phyloP scores from a whole-genome alignment of 176 grass and related monocot genomes.

The Dactylis glomerata region DNA sequence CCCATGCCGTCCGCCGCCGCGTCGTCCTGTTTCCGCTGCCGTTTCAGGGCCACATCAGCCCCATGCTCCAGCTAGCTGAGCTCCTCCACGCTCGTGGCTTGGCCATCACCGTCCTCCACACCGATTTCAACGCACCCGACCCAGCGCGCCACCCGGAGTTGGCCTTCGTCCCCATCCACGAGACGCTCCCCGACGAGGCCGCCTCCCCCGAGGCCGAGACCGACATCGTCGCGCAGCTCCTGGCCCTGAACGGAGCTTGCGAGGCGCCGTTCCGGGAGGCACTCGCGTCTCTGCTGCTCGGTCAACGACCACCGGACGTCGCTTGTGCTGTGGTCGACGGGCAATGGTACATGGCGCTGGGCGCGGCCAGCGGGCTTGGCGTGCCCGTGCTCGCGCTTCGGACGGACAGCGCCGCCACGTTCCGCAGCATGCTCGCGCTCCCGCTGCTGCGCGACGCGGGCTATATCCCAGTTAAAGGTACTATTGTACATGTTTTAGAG shows the following conservation, averaged over 20 bases:
- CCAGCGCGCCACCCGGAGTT: constrained; percentile 18
- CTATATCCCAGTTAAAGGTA: not conserved
- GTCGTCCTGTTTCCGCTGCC: constrained; percentile 45
- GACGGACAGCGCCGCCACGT: not conserved
- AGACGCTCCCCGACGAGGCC: not conserved
- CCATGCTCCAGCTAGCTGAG: constrained; percentile 37
- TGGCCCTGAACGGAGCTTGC: constrained; percentile 16
- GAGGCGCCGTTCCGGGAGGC: constrained; percentile 19
- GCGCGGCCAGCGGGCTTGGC: not conserved
- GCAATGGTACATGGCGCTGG: not conserved
- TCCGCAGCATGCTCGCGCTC: not conserved
- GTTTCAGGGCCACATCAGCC: constrained; percentile 30
- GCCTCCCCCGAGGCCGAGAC: not conserved
- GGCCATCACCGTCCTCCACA: constrained; percentile 43
- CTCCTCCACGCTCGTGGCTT: constrained; percentile 34
- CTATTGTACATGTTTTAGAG: not conserved
- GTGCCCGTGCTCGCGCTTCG: constrained; percentile 10
- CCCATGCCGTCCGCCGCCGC: not conserved
- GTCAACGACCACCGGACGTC: not conserved
- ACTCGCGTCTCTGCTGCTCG: not conserved
- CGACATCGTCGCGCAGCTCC: constrained; percentile 1
- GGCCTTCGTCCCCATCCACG: constrained; percentile 19
- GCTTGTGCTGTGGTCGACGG: constrained; percentile 13
- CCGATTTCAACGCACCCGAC: constrained; percentile 36
- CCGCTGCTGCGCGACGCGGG: not conserved